phyloP scores from a whole-genome alignment of 805 yeast genomes.

The Wickerhamiella azymoides region DNA sequence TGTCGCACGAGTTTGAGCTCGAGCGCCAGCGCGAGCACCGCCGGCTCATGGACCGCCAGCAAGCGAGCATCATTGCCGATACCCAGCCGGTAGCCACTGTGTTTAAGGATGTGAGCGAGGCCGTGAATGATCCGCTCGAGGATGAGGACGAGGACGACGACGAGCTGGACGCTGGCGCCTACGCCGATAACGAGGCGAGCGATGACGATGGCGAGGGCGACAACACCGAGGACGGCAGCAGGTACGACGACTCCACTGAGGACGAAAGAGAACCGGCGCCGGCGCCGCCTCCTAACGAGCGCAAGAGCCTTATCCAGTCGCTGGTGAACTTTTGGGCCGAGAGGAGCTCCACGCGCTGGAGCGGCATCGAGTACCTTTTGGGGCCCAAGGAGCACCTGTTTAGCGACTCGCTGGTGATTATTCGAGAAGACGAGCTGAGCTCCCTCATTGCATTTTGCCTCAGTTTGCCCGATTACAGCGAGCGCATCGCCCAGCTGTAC shows the following conservation, averaged over 20 bases:
- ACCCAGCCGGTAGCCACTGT: constrained; percentile 85
- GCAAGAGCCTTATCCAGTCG: constrained; percentile 64
- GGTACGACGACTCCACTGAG: constrained; percentile 3
- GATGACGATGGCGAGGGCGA: constrained; percentile 7
- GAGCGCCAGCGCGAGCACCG: constrained; percentile 71
- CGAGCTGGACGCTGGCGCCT: too few species aligned
- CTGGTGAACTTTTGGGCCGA: constrained; percentile 94
- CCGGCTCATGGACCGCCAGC: constrained; percentile 41
- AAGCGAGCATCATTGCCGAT: constrained; percentile 56
- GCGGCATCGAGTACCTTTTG: constrained; percentile 75
- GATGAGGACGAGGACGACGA: constrained; percentile 10
- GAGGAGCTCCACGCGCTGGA: constrained; percentile 90
- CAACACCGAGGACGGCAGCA: too few species aligned
- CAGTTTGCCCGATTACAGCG: constrained; percentile 68
- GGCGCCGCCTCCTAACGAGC: constrained; percentile 31
- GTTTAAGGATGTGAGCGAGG: constrained; percentile 77
- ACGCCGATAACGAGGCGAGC: background rate
- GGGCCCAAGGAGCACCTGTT: constrained; percentile 74
- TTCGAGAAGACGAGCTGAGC: constrained; percentile 93
- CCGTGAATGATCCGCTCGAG: constrained; percentile 31
- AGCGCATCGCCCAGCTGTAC: constrained; percentile 37
- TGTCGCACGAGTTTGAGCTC: constrained; percentile 72
- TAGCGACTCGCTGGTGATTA: constrained; percentile 84
- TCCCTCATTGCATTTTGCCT: constrained; percentile 87
- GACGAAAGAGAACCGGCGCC: background rate